Conservation (phyloP, 2,329 filamentous ascomycete species). For the Beauveria australis region DNA sequence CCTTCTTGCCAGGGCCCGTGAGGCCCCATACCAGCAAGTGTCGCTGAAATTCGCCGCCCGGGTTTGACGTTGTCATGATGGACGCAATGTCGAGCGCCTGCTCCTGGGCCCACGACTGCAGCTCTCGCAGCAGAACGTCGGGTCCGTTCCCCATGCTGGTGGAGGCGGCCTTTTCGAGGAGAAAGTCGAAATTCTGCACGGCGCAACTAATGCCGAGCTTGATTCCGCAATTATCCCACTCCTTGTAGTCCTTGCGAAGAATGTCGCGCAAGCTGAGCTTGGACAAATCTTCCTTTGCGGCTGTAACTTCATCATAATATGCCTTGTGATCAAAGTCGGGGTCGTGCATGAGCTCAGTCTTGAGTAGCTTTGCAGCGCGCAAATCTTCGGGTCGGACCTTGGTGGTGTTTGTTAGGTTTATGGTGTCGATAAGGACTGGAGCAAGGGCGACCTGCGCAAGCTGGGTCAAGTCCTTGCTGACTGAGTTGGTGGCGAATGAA, state of each 20-base stretch:
- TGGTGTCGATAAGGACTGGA: conserved; percentile 66
- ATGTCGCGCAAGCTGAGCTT: conserved; percentile 55
- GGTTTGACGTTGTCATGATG: conserved; percentile 61
- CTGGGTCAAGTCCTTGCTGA: conserved; percentile 39
- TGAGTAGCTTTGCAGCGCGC: conserved; percentile 47
- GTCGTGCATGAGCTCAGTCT: conserved; percentile 36
- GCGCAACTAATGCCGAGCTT: conserved; percentile 60
- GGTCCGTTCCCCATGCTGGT: conserved; percentile 13
- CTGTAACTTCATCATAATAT: conserved; percentile 53
- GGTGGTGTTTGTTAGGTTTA: conserved; percentile 50
- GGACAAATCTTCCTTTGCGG: conserved; percentile 61
- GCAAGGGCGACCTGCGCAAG: conserved; percentile 61
- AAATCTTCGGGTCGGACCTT: conserved; percentile 60
- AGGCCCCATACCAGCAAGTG: conserved; percentile 62
- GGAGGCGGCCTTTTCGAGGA: conserved; percentile 45
- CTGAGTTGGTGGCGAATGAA: not conserved
- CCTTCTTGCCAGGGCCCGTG: conserved; percentile 37
- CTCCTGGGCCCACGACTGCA: conserved; percentile 48
- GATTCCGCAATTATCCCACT: conserved; percentile 54
- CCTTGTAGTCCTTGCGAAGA: conserved; percentile 76
- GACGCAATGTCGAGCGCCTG: conserved; percentile 52
- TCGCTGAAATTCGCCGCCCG: conserved; percentile 48
- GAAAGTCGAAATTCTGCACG: conserved; percentile 53
- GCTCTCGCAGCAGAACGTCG: conserved; percentile 35
- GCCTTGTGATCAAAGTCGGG: conserved; percentile 39